Evolutionary conservation across 2,329 filamentous ascomycete species (phyloP), one percentile per base, ranked within the genome.

Genomic region (Penicillium sp.): DNA sequence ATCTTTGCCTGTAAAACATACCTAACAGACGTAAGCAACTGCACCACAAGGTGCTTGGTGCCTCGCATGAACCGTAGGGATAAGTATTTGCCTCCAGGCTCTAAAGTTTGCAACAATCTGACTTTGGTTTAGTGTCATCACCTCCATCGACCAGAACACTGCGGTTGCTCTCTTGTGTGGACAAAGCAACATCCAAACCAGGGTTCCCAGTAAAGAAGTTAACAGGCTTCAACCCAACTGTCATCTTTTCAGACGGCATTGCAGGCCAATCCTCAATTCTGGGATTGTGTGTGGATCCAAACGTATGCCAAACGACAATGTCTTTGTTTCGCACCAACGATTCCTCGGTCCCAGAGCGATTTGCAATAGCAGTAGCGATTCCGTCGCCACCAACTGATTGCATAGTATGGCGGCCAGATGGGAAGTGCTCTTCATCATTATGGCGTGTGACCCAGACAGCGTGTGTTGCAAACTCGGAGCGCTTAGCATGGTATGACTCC

Each of bases 401-500:
- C 65, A 81, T 82, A 1, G 80, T 83, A 58, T 81, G 78, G 31
- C 74, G 70, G 0, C 81, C 80, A 1, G 76, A 74, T 0, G 79
- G 71, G 60, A 76, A 83, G 1, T 79, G 63, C 59, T 83, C 79
- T 4, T 69, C 70, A 44, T 83, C 80, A 11, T 70, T 65, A 58
- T 83, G 80, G 1, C 72, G 72, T 0, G 80, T 82, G 1, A 83
- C 74, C 71, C 81, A 83, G 39, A 83, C 67, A 4, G 80, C 76
- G 58, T 81, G 78, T 27, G 76, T 72, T 3, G 69, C 75, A 63
- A 81, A 83, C 56, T 82, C 79, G 9, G 79, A 79, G 9, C 80
- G 74, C 53, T 73, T 75, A 49, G 69, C 67, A 61, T 83, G 76
- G 67, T 73, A 80, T 14, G 74, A 77, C 1, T 73, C 66, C 3